phyloP scores from a whole-genome alignment of 1,284 basidiomycete species.

The Mixia osmundae region DNA sequence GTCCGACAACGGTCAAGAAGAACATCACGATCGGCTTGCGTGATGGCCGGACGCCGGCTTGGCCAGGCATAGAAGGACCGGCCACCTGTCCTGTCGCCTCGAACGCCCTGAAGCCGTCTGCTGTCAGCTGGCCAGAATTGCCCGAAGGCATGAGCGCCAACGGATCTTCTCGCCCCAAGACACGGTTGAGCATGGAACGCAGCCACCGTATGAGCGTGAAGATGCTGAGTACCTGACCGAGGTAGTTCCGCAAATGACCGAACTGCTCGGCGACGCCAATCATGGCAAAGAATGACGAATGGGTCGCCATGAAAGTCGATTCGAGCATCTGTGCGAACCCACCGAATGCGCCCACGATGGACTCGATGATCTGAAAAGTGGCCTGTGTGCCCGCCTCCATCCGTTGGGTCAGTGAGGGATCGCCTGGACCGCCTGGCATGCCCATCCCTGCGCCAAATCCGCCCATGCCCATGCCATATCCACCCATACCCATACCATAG shows the following conservation, averaged over 20 bases:
- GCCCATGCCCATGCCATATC: slow-evolving; percentile 64
- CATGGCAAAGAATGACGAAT: slow-evolving; percentile 96
- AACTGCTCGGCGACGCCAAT: slow-evolving; percentile 94
- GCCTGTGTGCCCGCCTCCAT: slow-evolving; percentile 19
- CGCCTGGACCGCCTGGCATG: slow-evolving; percentile 25
- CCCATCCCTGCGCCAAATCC: slow-evolving; percentile 93
- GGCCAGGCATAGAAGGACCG: slow-evolving; percentile 17
- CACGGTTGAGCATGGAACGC: slow-evolving; percentile 35
- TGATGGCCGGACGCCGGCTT: slow-evolving; percentile 29
- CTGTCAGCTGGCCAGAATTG: slow-evolving; percentile 4
- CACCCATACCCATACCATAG: slow-evolving; percentile 2
- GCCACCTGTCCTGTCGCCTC: slow-evolving; percentile 6
- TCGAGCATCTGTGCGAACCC: slow-evolving; percentile 97
- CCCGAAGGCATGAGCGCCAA: slow-evolving; percentile 8
- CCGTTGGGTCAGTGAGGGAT: slow-evolving; percentile 23
- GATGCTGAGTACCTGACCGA: slow-evolving; percentile 77
- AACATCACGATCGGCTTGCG: slow-evolving; percentile 86
- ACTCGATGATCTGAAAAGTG: slow-evolving; percentile 65
- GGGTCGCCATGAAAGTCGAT: slow-evolving; percentile 94
- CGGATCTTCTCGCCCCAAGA: slow-evolving; percentile 6
- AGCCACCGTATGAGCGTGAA: slow-evolving; percentile 73
- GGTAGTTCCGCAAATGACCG: slow-evolving; percentile 63
- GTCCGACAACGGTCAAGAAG: slow-evolving; percentile 78
- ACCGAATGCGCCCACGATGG: slow-evolving; percentile 83
- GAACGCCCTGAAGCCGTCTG: slow-evolving; percentile 14